Conservation (phyloP, 192 early-diverging fungal species). For the Entophlyctis helioformis region DNA sequence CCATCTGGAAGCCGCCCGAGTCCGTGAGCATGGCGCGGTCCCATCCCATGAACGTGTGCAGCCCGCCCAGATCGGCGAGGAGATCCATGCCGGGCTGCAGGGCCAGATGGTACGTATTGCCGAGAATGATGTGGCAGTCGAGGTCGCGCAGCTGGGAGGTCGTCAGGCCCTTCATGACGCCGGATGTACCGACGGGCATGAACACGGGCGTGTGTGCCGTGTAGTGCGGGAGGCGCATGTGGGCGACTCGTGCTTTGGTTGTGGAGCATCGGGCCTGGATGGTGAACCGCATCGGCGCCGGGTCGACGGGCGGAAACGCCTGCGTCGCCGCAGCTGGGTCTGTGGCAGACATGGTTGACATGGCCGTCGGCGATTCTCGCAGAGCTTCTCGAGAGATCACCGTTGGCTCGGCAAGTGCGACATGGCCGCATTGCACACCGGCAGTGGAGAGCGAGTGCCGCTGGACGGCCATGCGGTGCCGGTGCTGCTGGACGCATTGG, state of each 20-base stretch:
- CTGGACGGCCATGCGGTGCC: no score
- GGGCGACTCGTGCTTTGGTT: slow-evolving; percentile 63
- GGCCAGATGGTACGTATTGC: slow-evolving; percentile 76
- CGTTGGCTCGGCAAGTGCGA: no score
- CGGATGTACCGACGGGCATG: slow-evolving; percentile 84
- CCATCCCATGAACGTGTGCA: slow-evolving; percentile 75
- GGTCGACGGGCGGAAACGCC: no score
- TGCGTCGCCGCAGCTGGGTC: no score
- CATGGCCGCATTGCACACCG: no score
- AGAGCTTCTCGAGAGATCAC: no score
- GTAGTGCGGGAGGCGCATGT: slow-evolving; percentile 70
- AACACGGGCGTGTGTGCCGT: slow-evolving; percentile 74
- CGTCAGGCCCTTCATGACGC: slow-evolving; percentile 72
- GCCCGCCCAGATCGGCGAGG: slow-evolving; percentile 58
- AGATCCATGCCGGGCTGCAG: slow-evolving; percentile 57
- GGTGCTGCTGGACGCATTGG: no score
- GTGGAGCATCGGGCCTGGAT: slow-evolving; percentile 66
- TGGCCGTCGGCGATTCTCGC: no score
- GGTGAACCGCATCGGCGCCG: slow-evolving; percentile 51
- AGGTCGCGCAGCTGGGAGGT: slow-evolving; percentile 59
- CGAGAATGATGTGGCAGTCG: slow-evolving; percentile 73
- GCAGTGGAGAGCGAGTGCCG: no score
- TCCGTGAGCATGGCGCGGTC: slow-evolving; percentile 63
- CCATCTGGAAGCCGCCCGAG: slow-evolving; percentile 72
- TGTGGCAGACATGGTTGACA: no score